These are phyloP conservation scores for Adenanthera pavonina DNA, from an alignment of 306 rosid genomes.

Conservation along the genomic window DNA sequence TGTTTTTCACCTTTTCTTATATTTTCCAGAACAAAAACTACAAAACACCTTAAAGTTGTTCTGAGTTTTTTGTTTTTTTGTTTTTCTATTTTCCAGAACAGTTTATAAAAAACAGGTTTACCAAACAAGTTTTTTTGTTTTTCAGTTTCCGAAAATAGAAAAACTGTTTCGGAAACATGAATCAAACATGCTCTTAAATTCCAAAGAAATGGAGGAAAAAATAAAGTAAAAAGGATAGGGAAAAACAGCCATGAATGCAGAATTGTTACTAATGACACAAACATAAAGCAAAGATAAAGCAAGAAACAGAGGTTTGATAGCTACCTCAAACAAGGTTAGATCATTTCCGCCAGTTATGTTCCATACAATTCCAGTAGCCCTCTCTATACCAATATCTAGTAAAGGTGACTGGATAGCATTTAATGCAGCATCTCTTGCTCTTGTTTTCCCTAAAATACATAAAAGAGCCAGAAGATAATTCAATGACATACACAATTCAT, in stretches of 20 bases:
- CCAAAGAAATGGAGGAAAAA: slow-evolving; percentile 19
- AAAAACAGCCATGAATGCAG: not conserved
- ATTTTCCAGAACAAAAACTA: no score
- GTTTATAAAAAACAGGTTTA: no score
- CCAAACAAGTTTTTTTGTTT: no score
- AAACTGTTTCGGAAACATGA: no score
- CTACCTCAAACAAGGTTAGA: slow-evolving; percentile 92
- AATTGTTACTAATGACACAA: slow-evolving; percentile 20
- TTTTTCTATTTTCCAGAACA: no score
- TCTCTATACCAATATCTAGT: slow-evolving; percentile 96
- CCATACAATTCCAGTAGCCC: slow-evolving; percentile 99
- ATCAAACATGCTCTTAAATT: no score
- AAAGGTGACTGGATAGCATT: slow-evolving; percentile 98
- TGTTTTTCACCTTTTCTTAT: no score
- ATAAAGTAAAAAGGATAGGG: not conserved
- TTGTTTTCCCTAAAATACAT: slow-evolving; percentile 79
- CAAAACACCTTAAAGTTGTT: no score
- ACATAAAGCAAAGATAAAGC: slow-evolving; percentile 13
- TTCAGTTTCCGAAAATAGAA: no score
- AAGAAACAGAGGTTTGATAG: slow-evolving; percentile 28
- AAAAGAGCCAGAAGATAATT: slow-evolving; percentile 37
- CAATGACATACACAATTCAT: slow-evolving; percentile 6
- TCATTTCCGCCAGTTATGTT: slow-evolving; percentile 98
- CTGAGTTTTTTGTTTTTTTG: no score
- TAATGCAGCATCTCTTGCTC: slow-evolving; percentile 99